Base-by-base conservation (phyloP, 352 stramenopile genomes). In the Pythium brachiatum region DNA sequence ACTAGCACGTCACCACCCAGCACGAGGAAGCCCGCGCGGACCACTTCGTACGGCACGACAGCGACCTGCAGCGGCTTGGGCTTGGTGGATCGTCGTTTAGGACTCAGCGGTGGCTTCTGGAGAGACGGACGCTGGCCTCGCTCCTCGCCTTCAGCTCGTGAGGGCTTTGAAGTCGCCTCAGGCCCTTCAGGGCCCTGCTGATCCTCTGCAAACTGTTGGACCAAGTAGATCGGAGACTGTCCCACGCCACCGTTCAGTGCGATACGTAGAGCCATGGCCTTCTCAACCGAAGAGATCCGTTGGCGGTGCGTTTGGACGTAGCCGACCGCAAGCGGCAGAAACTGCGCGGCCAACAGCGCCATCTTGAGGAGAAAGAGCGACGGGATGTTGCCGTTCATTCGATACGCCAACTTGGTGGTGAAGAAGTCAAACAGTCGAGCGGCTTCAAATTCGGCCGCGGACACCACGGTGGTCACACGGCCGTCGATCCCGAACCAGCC, bases 351-450 rank as follows among this genome's bases (percentile, higher is more conserved):
- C 15, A 80, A 31, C 16, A 77, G 55, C 7, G 39, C 54, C 5
- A 80, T 9, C 23, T 78, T 81, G 11, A 64, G 44, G 7, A 25
- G 21, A 29, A 76, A 72, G 12, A 81, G 39, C 3, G 66, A 21
- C 0, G 47, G 12, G 0, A 78, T 51, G 2, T 44, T 54, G 47
- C 72, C 72, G 44, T 76, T 72, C 38, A 79, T 66, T 0, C 68
- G 67, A 21, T 66, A 62, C 3, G 68, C 64, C 15, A 66, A 15
- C 25, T 71, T 54, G 0, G 64, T 64, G 6, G 51, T 69, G 21
- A 79, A 67, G 12, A 72, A 69, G 11, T 76, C 58, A 2, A 26
- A 5, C 1, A 73, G 34, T 0, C 44, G 23, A 7, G 72, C 4
- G 9, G 57, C 61, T 12, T 72, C 54, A 4, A 76, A 41, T 38